Base-by-base conservation (phyloP, 345 rosid species). In the Camelina neglecta region DNA sequence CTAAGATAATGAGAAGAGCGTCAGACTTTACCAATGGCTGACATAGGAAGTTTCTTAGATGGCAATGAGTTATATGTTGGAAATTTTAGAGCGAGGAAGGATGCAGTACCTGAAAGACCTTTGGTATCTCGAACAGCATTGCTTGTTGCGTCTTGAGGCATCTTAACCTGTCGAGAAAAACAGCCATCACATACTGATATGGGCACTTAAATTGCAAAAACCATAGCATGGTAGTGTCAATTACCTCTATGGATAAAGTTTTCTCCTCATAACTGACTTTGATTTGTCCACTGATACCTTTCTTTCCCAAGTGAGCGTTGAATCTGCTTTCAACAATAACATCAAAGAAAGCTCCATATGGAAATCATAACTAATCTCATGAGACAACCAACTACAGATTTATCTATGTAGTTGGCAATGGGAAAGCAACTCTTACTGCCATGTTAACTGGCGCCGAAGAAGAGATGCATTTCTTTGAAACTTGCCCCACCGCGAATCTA, bases 131-230 rank as follows among this genome's bases (percentile, higher is more conserved):
- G 92, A 35, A 94, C 93, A 6, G 68, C 65, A 75, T 75, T 81
- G 76, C 83, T 85, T 63, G 99, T 89, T 58, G 96, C 89, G 84
- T 94, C 98, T 80, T 94, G 98, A 57, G 98, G 98, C 98, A 94
- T 94, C 83, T 86, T 90, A 55, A 94, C 97, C 98, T 94, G 73
- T 85, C 31, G 50, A 66, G 58, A 76, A 36, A 15, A 55, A 35
- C 62, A 6, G 55, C 51, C 15, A 74, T 36, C 41, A 64, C 24
- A 11, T 57, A 74, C 59, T 18, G 23, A 48, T 20, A 38, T n/a
- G 18, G 26, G 50, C 26, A 75, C 24, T 2, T 7, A 11, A 45
- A 45, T 15, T 26, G 50, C 57, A 16, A 50, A 56, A 58, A 35
- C 7, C 11, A 61, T 36, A 57, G 59, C 57, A 59, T 33, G 44